phyloP scores from a whole-genome alignment of 495 filamentous ascomycete species.

The Aspergillus wentii region DNA sequence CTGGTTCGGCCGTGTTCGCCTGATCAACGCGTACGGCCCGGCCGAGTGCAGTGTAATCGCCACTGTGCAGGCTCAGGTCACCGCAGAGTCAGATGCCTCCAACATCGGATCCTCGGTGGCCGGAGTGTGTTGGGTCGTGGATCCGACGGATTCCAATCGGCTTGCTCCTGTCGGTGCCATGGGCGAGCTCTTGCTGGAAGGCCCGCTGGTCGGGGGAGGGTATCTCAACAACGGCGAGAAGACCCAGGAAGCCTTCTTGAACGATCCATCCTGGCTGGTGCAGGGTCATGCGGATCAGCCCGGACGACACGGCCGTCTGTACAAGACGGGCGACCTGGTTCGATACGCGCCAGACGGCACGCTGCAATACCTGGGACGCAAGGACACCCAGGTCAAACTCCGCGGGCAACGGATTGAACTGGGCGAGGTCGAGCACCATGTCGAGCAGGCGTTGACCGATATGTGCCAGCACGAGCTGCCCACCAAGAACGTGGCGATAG shows the following conservation, averaged over 20 bases:
- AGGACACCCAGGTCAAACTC: conserved; percentile 53
- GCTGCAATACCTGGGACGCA: conserved; percentile 66
- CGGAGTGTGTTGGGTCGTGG: conserved; percentile 26
- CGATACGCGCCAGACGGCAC: conserved; percentile 60
- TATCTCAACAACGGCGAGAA: conserved; percentile 31
- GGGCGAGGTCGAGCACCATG: conserved; percentile 27
- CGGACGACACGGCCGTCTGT: conserved; percentile 19
- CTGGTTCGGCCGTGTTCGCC: conserved; percentile 16
- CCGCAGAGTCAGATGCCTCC: conserved; percentile 2
- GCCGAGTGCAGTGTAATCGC: conserved; percentile 34
- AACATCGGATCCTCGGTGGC: conserved; percentile 8
- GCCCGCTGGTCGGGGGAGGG: conserved; percentile 28
- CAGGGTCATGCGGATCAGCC: too few species aligned
- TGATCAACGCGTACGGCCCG: conserved; percentile 40
- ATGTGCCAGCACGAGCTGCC: too few species aligned
- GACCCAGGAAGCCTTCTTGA: conserved; percentile 41
- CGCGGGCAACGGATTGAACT: conserved; percentile 37
- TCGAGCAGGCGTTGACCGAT: conserved; percentile 8
- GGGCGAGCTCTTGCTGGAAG: conserved; percentile 39
- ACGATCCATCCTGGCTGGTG: conserved; percentile 24
- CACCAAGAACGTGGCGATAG: too few species aligned
- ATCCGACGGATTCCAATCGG: conserved; percentile 22
- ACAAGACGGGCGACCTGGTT: conserved; percentile 75
- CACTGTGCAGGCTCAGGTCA: conserved; percentile 9
- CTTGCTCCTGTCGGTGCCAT: conserved; percentile 32